Base-by-base conservation (phyloP, 2,329 filamentous ascomycete genomes). In the Clarireedia homoeocarpa region DNA sequence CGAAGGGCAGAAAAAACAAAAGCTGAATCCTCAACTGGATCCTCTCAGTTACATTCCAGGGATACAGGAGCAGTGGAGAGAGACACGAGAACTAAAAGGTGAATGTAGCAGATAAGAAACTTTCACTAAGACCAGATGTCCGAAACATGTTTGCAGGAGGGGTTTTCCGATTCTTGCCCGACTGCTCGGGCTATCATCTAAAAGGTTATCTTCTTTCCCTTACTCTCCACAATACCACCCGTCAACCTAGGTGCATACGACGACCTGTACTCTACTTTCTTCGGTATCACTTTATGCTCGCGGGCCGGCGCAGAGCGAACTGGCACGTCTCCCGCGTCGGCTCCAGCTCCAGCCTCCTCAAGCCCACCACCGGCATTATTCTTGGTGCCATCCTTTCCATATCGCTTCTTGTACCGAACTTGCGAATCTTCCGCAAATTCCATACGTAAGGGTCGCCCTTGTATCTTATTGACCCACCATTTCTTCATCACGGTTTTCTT, bases 341-440 rank as follows among this genome's bases (percentile, higher is more conserved):
- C 65, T 56, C 48, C 58, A 39, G 23, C 53, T 47, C 56, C 56
- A 49, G 56, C 55, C 26, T 55, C 60, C 47, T 55, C 58, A 23
- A 30, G 42, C 9, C 62, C 50, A 55, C 61, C 48, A 24, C 52
- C 42, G 15, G 45, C 58, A 46, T 30, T 56, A 17, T 55, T 50
- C 60, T 72, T 74, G 20, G 74, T 77, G 34, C 78, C 80, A 42
- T 85, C 85, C 71, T 91, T 92, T 61, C 89, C 88, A 68, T 88
- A 97, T 1, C 94, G 83, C 78, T 97, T 99, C 76, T 92, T 92
- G 73, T 99, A 99, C 57, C 94, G 78, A 36, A 83, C 83, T 64
- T 89, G 84, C 57, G 91, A 84, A 71, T 97, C 94, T 74, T 99
- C 94, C 20, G 94, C 94, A 66, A 92, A 91, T 71, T 99, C 92